Conservation (phyloP, 306 rosid genomes). For the Begonia peltatifolia region DNA sequence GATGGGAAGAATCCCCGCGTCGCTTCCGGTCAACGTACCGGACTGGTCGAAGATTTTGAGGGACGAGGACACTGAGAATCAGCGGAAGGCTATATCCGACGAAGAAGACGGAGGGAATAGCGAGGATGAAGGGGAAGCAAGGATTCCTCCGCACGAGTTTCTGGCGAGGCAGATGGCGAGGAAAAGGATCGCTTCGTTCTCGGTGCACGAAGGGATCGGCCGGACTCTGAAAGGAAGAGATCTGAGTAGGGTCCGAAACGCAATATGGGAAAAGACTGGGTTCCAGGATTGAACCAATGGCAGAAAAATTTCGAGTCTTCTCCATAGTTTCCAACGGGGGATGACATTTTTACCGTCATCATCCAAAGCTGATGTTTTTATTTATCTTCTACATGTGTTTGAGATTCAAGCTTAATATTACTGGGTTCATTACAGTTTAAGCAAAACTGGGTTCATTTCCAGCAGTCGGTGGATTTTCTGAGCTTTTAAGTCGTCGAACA, state of each 20-base stretch:
- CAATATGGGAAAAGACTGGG: constrained; percentile 84
- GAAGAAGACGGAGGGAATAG: constrained; percentile 12
- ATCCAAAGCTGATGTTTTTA: too few species aligned
- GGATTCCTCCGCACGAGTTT: constrained; percentile 80
- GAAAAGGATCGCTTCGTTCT: constrained; percentile 64
- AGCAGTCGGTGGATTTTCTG: too few species aligned
- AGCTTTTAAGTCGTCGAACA: too few species aligned
- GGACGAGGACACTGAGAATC: constrained; percentile 37
- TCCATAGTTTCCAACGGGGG: too few species aligned
- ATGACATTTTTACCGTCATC: too few species aligned
- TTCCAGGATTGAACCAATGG: constrained; percentile 35
- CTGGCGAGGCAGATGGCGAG: constrained; percentile 56
- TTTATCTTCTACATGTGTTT: too few species aligned
- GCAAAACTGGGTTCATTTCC: too few species aligned
- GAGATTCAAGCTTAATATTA: too few species aligned
- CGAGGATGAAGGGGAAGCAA: constrained; percentile 14
- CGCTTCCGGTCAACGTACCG: constrained; percentile 64
- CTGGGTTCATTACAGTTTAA: too few species aligned
- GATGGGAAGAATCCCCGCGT: constrained; percentile 22
- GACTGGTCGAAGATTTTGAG: constrained; percentile 87
- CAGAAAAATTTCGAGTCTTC: too few species aligned
- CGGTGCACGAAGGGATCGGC: constrained; percentile 77
- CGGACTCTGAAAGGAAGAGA: constrained; percentile 81
- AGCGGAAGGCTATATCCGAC: constrained; percentile 13
- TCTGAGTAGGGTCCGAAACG: constrained; percentile 75